These are phyloP conservation scores for Heliosperma pusillum DNA, from an alignment of 148 eudicot genomes.

Conservation along the genomic window DNA sequence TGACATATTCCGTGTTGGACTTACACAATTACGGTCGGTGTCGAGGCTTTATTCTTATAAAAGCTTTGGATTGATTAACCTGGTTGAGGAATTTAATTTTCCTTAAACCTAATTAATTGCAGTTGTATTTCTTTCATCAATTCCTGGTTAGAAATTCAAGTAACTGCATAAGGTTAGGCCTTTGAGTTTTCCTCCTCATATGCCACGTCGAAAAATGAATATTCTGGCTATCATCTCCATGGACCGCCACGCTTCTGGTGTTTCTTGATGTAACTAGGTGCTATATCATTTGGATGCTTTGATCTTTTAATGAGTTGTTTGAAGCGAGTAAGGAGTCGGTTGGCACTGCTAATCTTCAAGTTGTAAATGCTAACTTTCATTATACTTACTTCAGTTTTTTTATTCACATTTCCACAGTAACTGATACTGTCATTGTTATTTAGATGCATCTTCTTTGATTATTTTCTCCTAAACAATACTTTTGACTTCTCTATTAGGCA, in stretches of 20 bases:
- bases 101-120: background rate
- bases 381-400: background rate
- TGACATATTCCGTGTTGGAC: background rate
- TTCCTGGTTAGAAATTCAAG: background rate
- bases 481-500: slow-evolving; percentile 46
- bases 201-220: background rate
- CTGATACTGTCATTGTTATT: background rate
- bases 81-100: background rate
- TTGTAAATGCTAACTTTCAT: slow-evolving; percentile 1
- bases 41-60: background rate
- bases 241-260: background rate
- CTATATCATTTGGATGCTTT: background rate
- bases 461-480: background rate
- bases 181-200: background rate
- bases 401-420: background rate
- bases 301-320: background rate
- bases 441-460: background rate
- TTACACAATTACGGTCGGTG: background rate
- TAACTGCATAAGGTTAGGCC: background rate
- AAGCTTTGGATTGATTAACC: background rate
- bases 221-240: background rate
- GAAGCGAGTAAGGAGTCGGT: slow-evolving; percentile 1
- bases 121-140: background rate
- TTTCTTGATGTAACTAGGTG: no score
- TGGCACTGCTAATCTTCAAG: background rate